A percentile compares a stretch with the other conserved stretches of the same genome.
These are phyloP conservation scores for Boletus tylopilopsis DNA, from an alignment of 768 basidiomycete genomes.

Conservation along the genomic window DNA sequence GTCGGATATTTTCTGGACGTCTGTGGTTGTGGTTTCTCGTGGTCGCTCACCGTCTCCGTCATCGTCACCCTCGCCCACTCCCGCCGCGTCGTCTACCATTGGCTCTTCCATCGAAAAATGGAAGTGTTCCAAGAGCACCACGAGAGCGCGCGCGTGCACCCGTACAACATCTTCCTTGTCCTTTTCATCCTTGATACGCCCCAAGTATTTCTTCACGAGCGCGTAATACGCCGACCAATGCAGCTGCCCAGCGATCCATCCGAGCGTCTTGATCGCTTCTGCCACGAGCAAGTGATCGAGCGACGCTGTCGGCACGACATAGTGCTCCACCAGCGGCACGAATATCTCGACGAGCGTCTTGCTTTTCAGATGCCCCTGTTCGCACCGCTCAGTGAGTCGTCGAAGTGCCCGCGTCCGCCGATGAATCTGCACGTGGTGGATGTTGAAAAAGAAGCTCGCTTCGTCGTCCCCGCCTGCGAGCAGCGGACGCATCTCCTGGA, in stretches of 20 bases:
- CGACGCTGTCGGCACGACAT: slow-evolving; percentile 56
- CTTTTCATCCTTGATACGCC: slow-evolving; percentile 59
- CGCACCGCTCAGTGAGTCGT: slow-evolving; percentile 75
- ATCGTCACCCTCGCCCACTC: slow-evolving; percentile 30
- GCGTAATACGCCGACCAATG: slow-evolving; percentile 82
- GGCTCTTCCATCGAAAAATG: slow-evolving; percentile 79
- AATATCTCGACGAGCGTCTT: slow-evolving; percentile 77
- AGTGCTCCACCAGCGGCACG: slow-evolving; percentile 82
- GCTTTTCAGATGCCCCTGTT: slow-evolving; percentile 61
- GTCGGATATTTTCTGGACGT: slow-evolving; percentile 55
- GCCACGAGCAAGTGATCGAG: slow-evolving; percentile 86
- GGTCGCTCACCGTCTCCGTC: slow-evolving; percentile 26
- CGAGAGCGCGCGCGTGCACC: slow-evolving; percentile 79
- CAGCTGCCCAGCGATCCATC: slow-evolving; percentile 71
- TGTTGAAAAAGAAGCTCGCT: slow-evolving; percentile 95
- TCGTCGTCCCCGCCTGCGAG: slow-evolving; percentile 89
- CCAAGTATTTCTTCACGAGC: slow-evolving; percentile 78
- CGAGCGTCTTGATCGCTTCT: slow-evolving; percentile 80
- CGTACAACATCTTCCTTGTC: slow-evolving; percentile 71
- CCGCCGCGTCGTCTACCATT: slow-evolving; percentile 35
- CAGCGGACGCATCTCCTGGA: slow-evolving; percentile 79
- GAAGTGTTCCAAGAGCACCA: slow-evolving; percentile 85
- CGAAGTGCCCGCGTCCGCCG: slow-evolving; percentile 83
- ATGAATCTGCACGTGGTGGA: slow-evolving; percentile 90
- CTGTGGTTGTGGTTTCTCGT: slow-evolving; percentile 9